A percentile compares a stretch with the other conserved stretches of the same genome.
Evolutionary conservation across 441 rosid species (phyloP).

Genomic region (Populus hybrid): DNA sequence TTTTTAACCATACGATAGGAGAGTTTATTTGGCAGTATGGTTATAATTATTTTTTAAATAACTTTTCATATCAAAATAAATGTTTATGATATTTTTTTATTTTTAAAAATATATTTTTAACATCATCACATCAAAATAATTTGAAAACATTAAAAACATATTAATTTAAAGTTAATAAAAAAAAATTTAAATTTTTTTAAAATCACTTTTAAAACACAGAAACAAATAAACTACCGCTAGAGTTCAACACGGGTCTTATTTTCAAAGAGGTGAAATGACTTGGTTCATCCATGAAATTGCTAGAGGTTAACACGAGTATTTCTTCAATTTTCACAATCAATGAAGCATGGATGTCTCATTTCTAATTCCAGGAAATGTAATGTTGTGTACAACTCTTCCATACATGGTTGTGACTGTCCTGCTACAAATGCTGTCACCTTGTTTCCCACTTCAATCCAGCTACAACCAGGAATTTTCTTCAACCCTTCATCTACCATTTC

Average conservation of each 20-base stretch:
- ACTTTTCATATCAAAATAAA: no score
- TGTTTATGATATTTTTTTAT: no score
- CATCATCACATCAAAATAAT: no score
- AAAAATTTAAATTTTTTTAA: no score
- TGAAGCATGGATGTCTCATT: constrained; percentile 38
- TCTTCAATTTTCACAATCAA: constrained; percentile 3
- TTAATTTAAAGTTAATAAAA: no score
- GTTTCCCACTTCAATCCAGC: constrained; percentile 75
- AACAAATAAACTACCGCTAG: background rate
- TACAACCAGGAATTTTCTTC: constrained; percentile 67
- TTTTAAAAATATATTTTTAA: no score
- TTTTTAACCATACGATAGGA: no score
- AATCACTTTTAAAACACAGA: no score
- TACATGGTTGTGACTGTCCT: constrained; percentile 30
- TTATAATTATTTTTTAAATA: no score
- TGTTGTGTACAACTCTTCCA: constrained; percentile 32
- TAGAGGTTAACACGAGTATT: background rate
- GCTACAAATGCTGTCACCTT: constrained; percentile 45
- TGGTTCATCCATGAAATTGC: background rate
- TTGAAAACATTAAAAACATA: no score
- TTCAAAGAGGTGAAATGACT: background rate
- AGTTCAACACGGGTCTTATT: background rate
- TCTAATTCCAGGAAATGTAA: constrained; percentile 34
- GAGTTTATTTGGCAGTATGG: no score
- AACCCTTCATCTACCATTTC: constrained; percentile 54